Percentiles rank a stretch among this genome's conserved stretches.
Evolutionary conservation across 1,284 basidiomycete species (phyloP).

Genomic region (Erythrobasidium hasegawianum): DNA sequence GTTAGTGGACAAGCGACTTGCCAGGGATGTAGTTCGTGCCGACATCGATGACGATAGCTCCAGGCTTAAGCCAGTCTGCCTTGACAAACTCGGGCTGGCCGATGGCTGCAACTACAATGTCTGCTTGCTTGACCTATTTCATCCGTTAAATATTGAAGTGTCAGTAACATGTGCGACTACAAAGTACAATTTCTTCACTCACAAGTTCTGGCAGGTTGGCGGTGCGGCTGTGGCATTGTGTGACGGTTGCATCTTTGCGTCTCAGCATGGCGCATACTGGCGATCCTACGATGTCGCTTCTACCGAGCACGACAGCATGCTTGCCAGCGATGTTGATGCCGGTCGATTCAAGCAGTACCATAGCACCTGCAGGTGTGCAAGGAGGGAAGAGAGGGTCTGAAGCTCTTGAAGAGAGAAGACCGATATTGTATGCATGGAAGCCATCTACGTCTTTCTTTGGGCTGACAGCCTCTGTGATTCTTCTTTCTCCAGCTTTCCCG

Average conservation of each 20-base stretch:
- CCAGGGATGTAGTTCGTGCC: constrained; percentile 95
- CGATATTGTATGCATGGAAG: constrained; percentile 99
- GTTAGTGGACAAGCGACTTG: constrained; percentile 46
- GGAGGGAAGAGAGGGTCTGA: constrained; percentile 86
- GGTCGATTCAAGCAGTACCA: constrained; percentile 82
- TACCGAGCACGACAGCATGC: constrained; percentile 87
- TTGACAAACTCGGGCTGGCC: constrained; percentile 86
- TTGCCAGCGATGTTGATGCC: constrained; percentile 70
- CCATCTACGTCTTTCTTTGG: constrained; percentile 97
- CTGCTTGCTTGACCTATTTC: constrained; percentile 70
- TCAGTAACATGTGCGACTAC: not conserved
- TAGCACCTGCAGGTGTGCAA: constrained; percentile 92
- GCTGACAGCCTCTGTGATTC: constrained; percentile 88
- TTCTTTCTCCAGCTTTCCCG: constrained; percentile 75
- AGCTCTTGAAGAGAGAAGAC: constrained; percentile 85
- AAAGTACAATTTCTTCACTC: constrained; percentile 45
- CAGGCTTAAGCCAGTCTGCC: constrained; percentile 92
- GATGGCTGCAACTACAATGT: constrained; percentile 90
- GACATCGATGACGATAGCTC: constrained; percentile 90
- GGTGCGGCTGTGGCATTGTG: constrained; percentile 92
- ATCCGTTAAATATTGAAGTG: constrained; percentile 6
- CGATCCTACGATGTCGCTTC: constrained; percentile 96
- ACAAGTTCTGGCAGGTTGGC: constrained; percentile 74
- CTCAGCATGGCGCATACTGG: constrained; percentile 88
- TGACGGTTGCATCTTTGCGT: constrained; percentile 90